Conservation (phyloP, 441 rosid genomes). For the Erodium moschatum region DNA sequence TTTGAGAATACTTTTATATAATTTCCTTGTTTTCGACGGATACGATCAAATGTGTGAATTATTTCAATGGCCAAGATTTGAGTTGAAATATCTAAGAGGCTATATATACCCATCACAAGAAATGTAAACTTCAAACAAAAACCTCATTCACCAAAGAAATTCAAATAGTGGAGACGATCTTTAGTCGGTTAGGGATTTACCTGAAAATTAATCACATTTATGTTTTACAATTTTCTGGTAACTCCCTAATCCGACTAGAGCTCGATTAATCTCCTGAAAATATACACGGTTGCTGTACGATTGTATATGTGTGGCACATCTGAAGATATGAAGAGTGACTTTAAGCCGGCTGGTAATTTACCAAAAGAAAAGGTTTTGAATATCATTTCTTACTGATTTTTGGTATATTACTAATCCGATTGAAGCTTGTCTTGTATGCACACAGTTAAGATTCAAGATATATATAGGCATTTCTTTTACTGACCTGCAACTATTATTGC, state of each 20-base stretch:
- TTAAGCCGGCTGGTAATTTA: too few species aligned
- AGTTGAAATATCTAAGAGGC: neutral
- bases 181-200: neutral
- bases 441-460: too few species aligned
- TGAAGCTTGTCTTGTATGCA: too few species aligned
- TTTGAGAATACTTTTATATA: too few species aligned
- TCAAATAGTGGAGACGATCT: neutral
- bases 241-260: neutral
- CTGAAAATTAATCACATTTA: too few species aligned
- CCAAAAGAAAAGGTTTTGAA: too few species aligned
- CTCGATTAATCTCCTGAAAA: neutral
- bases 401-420: too few species aligned
- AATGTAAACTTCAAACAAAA: neutral
- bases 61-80: neutral
- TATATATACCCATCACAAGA: neutral
- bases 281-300: neutral
- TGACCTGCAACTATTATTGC: too few species aligned
- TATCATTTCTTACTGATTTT: too few species aligned
- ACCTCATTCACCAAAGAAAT: neutral
- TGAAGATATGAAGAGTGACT: too few species aligned
- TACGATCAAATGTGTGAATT: neutral
- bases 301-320: neutral
- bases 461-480: too few species aligned
- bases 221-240: neutral
- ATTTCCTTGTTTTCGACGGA: neutral